Evolutionary conservation across 2,329 filamentous ascomycete species (phyloP).

Genomic region (Exophiala mesophila): DNA sequence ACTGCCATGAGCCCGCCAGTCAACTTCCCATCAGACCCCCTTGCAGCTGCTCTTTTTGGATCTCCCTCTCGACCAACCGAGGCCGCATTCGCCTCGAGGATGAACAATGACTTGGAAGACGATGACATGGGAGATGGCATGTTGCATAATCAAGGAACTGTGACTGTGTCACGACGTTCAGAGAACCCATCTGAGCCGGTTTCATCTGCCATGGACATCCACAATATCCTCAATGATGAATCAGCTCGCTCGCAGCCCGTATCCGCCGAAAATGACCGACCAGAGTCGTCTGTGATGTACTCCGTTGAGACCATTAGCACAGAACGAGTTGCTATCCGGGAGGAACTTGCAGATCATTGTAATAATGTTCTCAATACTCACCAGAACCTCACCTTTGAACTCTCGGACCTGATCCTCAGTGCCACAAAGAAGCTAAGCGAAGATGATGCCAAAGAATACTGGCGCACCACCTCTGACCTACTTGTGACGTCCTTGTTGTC

Average conservation of each 20-base stretch:
- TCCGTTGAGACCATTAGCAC: constrained; percentile 74
- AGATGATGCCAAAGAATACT: constrained; percentile 51
- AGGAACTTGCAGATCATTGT: constrained; percentile 79
- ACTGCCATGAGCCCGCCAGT: constrained; percentile 6
- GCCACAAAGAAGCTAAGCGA: constrained; percentile 61
- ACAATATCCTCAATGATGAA: constrained; percentile 22
- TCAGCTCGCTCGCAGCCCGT: background rate
- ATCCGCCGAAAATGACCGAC: background rate
- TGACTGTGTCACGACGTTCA: background rate
- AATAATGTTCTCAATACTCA: constrained; percentile 86
- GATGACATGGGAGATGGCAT: constrained; percentile 17
- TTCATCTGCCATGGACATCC: constrained; percentile 20
- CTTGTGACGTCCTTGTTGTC: constrained; percentile 78
- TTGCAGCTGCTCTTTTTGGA: constrained; percentile 4
- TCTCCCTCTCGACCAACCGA: constrained; percentile 1
- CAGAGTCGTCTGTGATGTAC: constrained; percentile 7
- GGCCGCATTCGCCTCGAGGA: constrained; percentile 12
- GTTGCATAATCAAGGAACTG: background rate
- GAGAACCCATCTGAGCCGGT: background rate
- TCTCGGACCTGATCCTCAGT: constrained; percentile 77
- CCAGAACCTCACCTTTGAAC: constrained; percentile 80
- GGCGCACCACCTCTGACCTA: constrained; percentile 74
- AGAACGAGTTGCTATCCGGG: constrained; percentile 65
- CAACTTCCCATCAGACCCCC: constrained; percentile 5
- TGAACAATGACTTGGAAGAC: constrained; percentile 10